Evolutionary conservation across 2,329 filamentous ascomycete genomes (phyloP).

Genomic region (Exophiala alcalophila): DNA sequence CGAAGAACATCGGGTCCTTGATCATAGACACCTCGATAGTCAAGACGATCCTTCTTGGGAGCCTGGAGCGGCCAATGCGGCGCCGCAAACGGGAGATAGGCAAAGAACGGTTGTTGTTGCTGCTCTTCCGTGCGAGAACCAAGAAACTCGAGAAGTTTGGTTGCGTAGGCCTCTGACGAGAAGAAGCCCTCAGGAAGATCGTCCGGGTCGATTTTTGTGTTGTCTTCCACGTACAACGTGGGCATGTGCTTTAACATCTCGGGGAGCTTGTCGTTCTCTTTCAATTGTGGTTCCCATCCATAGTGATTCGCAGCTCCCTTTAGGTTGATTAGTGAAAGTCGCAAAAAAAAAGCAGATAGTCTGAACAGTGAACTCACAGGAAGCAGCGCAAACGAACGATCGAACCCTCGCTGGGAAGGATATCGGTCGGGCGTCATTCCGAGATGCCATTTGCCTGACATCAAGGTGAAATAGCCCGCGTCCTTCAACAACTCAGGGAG

Average conservation of each 20-base stretch:
- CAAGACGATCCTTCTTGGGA: slow-evolving; percentile 45
- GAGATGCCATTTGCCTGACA: slow-evolving; percentile 64
- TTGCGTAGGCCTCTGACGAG: slow-evolving; percentile 53
- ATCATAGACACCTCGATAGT: slow-evolving; percentile 52
- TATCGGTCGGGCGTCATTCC: slow-evolving; percentile 57
- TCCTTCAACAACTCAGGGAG: slow-evolving; percentile 59
- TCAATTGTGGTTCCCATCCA: slow-evolving; percentile 51
- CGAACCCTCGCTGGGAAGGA: slow-evolving; percentile 58
- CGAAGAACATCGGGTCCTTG: slow-evolving; percentile 50
- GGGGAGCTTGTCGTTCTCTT: too few species aligned
- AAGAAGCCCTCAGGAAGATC: slow-evolving; percentile 54
- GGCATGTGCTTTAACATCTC: too few species aligned
- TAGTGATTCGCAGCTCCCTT: too few species aligned
- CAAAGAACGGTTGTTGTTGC: slow-evolving; percentile 48
- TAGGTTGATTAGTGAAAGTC: too few species aligned
- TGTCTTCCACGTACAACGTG: slow-evolving; percentile 47
- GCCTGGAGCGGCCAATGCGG: slow-evolving; percentile 56
- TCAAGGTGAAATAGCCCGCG: slow-evolving; percentile 58
- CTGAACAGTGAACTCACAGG: slow-evolving; percentile 60
- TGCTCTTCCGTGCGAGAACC: slow-evolving; percentile 47
- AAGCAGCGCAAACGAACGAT: slow-evolving; percentile 58
- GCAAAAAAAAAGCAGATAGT: too few species aligned
- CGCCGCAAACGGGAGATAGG: slow-evolving; percentile 49
- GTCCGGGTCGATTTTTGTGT: too few species aligned
- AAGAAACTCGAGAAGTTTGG: slow-evolving; percentile 53